Evolutionary conservation across 2,329 filamentous ascomycete genomes (phyloP).

Genomic region (Aschersonia sp.): DNA sequence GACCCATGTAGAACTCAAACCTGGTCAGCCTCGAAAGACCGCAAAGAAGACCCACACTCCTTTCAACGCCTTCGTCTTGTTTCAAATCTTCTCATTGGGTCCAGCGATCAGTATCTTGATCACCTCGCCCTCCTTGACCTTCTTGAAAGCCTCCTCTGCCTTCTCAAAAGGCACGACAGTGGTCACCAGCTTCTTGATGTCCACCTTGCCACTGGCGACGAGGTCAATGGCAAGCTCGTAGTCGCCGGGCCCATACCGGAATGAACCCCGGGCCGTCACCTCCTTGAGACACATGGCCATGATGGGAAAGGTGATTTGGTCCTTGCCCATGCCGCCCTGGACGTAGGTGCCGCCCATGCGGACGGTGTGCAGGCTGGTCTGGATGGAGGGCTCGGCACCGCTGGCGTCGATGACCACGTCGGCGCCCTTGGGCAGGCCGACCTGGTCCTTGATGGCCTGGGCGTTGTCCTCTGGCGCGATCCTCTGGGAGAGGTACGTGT

Average conservation of each 20-base stretch:
- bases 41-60: too few relatives aligned
- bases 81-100: conserved; percentile 39
- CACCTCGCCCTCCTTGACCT: conserved; percentile 71
- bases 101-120: conserved; percentile 57
- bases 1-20: too few relatives aligned
- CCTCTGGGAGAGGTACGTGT: conserved; percentile 50
- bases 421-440: conserved; percentile 50
- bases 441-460: conserved; percentile 45
- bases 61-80: background rate
- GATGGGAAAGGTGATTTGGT: conserved; percentile 83
- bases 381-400: conserved; percentile 66
- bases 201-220: conserved; percentile 56
- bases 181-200: conserved; percentile 72
- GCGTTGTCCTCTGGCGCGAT: conserved; percentile 61
- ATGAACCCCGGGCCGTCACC: conserved; percentile 72
- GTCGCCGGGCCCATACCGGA: conserved; percentile 80
- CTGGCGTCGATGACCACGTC: conserved; percentile 72
- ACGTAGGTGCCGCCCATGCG: conserved; percentile 63
- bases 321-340: conserved; percentile 80
- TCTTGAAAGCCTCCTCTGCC: conserved; percentile 75
- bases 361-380: conserved; percentile 57
- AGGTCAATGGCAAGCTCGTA: conserved; percentile 74
- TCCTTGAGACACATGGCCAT: conserved; percentile 84
- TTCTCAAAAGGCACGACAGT: conserved; percentile 64
- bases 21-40: too few relatives aligned